Base-by-base conservation (phyloP, 345 rosid species). In the Aquilaria malaccensis region DNA sequence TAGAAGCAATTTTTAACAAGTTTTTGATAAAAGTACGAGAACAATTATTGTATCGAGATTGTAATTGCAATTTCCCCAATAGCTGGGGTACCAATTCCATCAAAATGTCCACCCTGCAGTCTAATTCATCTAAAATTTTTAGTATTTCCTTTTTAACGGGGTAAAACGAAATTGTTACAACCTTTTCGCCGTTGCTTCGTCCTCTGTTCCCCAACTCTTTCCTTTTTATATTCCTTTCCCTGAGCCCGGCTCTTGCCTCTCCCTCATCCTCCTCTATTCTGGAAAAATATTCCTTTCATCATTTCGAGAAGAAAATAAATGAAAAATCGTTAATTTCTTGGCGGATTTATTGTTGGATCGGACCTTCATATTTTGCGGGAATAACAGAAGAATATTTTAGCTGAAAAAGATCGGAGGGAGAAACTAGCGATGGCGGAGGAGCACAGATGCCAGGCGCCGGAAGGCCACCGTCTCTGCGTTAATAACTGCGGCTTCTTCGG, bases 401-500 rank as follows among this genome's bases (percentile, higher is more conserved):
- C n/a, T 64, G 46, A 30, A 33, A 15, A 64, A 31, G 52, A 52
- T 72, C 61, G 2, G 50, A 33, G 13, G 33, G 15, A 30, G 14
- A 30, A 37, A 32, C 30, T 37, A 45, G 59, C 13, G 7, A 76
- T 81, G 85, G 83, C 79, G 70, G 85, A 81, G 67, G 85, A 81
- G 69, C 85, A 81, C 59, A 50, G 76, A 62, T 81, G 76, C 60
- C 69, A 77, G 59, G 69, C 83, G 33, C 81, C 80, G 13, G 83
- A 81, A 56, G 83, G 83, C 4, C 79, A 71, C 71, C 70, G 81
- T 61, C 81, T 74, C 55, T 81, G 85, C 64, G 77, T 60, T 13
- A 81, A 81, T 50, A 78, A 78, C 70, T 81, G 85, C 43, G 85
- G 83, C 11, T 78, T 81, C 71, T 62, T 69, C 51, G 83, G 85